Evolutionary conservation across 768 basidiomycete species (phyloP).

Genomic region (Russula sp.): DNA sequence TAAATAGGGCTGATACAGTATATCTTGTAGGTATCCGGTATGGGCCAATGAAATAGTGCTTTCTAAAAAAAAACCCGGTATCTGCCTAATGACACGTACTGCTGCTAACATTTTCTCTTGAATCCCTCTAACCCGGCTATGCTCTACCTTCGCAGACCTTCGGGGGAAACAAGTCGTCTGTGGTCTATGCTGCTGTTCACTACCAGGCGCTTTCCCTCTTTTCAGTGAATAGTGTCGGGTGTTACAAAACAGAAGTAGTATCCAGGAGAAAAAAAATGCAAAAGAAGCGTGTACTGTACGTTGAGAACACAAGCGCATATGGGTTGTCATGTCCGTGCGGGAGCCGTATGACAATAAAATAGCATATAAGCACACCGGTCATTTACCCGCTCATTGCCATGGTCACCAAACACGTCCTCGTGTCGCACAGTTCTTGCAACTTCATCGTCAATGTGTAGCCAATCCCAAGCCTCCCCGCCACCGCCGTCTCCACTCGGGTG

Average conservation of each 20-base stretch:
- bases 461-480: background rate
- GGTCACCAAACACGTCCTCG: constrained; percentile 67
- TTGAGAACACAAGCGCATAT: too few relatives aligned
- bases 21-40: too few relatives aligned
- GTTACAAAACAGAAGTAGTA: background rate
- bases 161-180: too few relatives aligned
- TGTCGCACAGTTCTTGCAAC: constrained; percentile 67
- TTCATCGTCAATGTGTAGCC: constrained; percentile 77
- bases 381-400: constrained; percentile 39
- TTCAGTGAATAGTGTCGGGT: background rate
- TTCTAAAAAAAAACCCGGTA: too few relatives aligned
- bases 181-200: too few relatives aligned
- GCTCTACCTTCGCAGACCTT: too few relatives aligned
- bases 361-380: constrained; percentile 58
- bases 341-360: background rate
- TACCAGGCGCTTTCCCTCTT: background rate
- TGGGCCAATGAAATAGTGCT: too few relatives aligned
- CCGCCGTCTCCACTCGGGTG: constrained; percentile 62
- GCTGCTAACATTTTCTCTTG: too few relatives aligned
- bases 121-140: too few relatives aligned
- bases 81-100: too few relatives aligned
- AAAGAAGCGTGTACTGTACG: background rate
- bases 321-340: too few relatives aligned
- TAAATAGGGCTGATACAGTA: too few relatives aligned
- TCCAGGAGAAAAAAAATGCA: background rate